A percentile compares a stretch with the other conserved stretches of the same genome.
Evolutionary conservation across 441 rosid species (phyloP).

Genomic region (Theobroma grandiflorum): DNA sequence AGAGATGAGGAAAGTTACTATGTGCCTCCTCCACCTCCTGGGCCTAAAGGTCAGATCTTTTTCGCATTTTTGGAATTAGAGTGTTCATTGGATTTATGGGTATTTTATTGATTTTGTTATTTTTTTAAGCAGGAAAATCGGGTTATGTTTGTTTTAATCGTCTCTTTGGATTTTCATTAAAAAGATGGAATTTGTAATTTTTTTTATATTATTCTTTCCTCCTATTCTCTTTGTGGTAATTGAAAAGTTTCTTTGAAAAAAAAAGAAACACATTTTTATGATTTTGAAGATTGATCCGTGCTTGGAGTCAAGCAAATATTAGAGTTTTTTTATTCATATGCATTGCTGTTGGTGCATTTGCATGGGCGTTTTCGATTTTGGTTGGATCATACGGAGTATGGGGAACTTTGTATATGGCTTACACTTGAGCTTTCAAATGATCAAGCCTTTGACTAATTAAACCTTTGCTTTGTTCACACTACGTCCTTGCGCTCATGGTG

Average conservation of each 20-base stretch:
- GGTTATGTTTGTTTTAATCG: neutral
- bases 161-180: neutral
- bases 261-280: neutral
- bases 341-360: slow-evolving; percentile 17
- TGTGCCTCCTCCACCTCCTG: slow-evolving; percentile 67
- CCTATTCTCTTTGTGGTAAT: neutral
- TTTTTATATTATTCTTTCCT: neutral
- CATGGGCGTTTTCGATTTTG: neutral
- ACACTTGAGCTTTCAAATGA: neutral
- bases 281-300: neutral
- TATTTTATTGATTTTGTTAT: neutral
- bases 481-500: neutral
- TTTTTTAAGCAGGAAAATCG: neutral
- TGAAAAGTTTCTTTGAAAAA: neutral
- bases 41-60: slow-evolving; percentile 53
- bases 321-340: neutral
- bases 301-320: slow-evolving; percentile 2
- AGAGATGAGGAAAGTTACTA: slow-evolving; percentile 62
- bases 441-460: neutral
- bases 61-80: neutral
- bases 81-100: neutral
- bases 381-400: neutral
- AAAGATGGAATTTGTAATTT: neutral
- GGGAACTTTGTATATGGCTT: slow-evolving; percentile 1
- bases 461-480: neutral